Evolutionary conservation across 805 yeast species (phyloP).

Genomic region (Starmerella geochares): DNA sequence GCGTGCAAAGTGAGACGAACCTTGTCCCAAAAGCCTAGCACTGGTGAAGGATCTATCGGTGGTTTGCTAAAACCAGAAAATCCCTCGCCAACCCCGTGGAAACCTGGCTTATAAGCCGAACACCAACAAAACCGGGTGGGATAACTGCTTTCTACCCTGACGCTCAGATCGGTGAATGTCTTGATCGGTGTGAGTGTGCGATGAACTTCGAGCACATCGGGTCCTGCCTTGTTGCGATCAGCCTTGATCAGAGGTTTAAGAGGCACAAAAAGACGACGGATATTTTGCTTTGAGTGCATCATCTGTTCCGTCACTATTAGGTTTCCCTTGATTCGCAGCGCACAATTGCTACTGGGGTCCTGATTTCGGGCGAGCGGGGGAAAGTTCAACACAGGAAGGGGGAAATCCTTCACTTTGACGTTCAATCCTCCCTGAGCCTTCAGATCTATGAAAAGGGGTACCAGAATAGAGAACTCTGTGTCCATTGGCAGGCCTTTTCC

Average conservation of each 20-base stretch:
- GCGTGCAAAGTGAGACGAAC: conserved; percentile 70
- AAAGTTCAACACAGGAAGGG: conserved; percentile 67
- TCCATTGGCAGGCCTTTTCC: conserved; percentile 80
- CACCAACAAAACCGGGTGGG: conserved; percentile 77
- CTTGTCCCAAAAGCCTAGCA: conserved; percentile 91
- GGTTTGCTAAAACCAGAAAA: conserved; percentile 83
- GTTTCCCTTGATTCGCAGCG: conserved; percentile 46
- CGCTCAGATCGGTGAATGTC: conserved; percentile 50
- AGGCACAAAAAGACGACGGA: conserved; percentile 54
- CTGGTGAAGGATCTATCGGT: conserved; percentile 74
- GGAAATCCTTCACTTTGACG: conserved; percentile 58
- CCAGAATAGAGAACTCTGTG: conserved; percentile 52
- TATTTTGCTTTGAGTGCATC: conserved; percentile 40
- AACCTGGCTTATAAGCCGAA: conserved; percentile 69
- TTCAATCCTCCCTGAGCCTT: conserved; percentile 24
- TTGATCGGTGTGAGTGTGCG: conserved; percentile 71
- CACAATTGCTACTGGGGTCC: conserved; percentile 26
- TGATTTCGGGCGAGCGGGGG: conserved; percentile 41
- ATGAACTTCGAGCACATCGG: conserved; percentile 52
- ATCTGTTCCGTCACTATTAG: conserved; percentile 60
- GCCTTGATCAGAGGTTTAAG: conserved; percentile 39
- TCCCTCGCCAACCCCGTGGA: conserved; percentile 66
- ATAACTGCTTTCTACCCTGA: conserved; percentile 43
- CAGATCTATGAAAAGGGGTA: conserved; percentile 51
- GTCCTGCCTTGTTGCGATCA: conserved; percentile 33